phyloP scores from a whole-genome alignment of 1,139 yeast genomes.

The Debaryomyces nepalensis region DNA sequence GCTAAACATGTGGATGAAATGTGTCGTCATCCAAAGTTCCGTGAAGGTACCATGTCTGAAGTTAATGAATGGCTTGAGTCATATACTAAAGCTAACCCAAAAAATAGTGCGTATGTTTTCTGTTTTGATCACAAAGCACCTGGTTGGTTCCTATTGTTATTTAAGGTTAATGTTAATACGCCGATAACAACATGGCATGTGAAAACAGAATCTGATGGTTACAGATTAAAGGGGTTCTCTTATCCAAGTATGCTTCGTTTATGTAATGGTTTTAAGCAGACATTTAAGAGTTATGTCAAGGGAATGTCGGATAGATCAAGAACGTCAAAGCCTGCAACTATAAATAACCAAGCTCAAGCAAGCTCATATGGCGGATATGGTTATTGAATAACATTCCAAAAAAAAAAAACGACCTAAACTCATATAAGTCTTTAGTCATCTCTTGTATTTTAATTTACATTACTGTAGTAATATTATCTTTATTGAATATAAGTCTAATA shows the following conservation, averaged over 20 bases:
- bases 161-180: conserved; percentile 74
- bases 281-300: conserved; percentile 46
- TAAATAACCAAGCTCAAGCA: conserved; percentile 22
- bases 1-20: conserved; percentile 85
- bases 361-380: conserved; percentile 35
- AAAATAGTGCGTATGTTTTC: conserved; percentile 88
- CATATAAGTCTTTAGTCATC: neutral
- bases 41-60: conserved; percentile 77
- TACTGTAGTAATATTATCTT: conserved; percentile 8
- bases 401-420: no score
- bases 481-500: conserved; percentile 5
- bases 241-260: conserved; percentile 87
- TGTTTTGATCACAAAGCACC: conserved; percentile 91
- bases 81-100: conserved; percentile 89
- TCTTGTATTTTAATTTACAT: conserved; percentile 9
- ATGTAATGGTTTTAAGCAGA: conserved; percentile 90
- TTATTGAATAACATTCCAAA: conserved; percentile 16
- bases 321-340: conserved; percentile 20
- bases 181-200: conserved; percentile 89
- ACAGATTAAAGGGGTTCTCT: conserved; percentile 72
- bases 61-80: conserved; percentile 88
- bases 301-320: conserved; percentile 25
- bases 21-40: conserved; percentile 86
- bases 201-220: conserved; percentile 85
- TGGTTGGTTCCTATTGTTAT: conserved; percentile 86